phyloP scores from a whole-genome alignment of 1,284 basidiomycete genomes.

The Volvariella surrecta region DNA sequence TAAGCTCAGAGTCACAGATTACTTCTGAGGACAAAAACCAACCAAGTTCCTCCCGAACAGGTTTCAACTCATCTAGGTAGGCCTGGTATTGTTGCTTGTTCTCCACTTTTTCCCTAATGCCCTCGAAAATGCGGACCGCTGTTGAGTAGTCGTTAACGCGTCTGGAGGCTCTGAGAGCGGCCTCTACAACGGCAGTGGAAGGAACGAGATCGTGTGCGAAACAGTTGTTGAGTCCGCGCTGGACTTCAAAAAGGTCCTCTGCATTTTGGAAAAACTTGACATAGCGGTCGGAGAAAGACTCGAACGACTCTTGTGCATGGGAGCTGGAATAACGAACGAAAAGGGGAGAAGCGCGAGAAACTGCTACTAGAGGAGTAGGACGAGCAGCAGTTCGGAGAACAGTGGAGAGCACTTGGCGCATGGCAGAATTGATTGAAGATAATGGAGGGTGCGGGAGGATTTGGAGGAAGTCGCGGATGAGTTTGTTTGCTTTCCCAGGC shows the following conservation, averaged over 20 bases:
- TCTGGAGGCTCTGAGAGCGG: slow-evolving; percentile 82
- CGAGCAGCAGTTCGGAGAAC: slow-evolving; percentile 49
- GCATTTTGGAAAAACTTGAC: slow-evolving; percentile 89
- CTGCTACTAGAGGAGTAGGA: slow-evolving; percentile 21
- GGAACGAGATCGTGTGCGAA: slow-evolving; percentile 99
- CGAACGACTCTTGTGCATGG: slow-evolving; percentile 87
- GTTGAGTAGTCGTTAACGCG: slow-evolving; percentile 97
- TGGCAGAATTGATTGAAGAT: slow-evolving; percentile 14
- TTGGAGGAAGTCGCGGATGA: slow-evolving; percentile 11
- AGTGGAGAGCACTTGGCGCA: slow-evolving; percentile 36
- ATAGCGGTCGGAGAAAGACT: slow-evolving; percentile 91
- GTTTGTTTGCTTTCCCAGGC: slow-evolving; percentile 21
- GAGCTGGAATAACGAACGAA: slow-evolving; percentile 41
- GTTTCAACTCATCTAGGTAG: slow-evolving; percentile 84
- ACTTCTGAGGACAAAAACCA: slow-evolving; percentile 24
- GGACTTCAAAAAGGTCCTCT: slow-evolving; percentile 94
- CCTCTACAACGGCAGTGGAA: slow-evolving; percentile 82
- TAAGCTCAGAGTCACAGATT: slow-evolving; percentile 1
- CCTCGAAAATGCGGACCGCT: slow-evolving; percentile 92
- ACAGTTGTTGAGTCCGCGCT: slow-evolving; percentile 98
- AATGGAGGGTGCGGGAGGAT: slow-evolving; percentile 11
- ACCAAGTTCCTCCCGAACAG: slow-evolving; percentile 86
- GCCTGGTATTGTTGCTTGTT: slow-evolving; percentile 89
- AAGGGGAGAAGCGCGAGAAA: slow-evolving; percentile 28
- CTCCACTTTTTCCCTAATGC: slow-evolving; percentile 90